Base-by-base conservation (phyloP, 2,329 filamentous ascomycete genomes). In the Aspergillus spinulosporus region DNA sequence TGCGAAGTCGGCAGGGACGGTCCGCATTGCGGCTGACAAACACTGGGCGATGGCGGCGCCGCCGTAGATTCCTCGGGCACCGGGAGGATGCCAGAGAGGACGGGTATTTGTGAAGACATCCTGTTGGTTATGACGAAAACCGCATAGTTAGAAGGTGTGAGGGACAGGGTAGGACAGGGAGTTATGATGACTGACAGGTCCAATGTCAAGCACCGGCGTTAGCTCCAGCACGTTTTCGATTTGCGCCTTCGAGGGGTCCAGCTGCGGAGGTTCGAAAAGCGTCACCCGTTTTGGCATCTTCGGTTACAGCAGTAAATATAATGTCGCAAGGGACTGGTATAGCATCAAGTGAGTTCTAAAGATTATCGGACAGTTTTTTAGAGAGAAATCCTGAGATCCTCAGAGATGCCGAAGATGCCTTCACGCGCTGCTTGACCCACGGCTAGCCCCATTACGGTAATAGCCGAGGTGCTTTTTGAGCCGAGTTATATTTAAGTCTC, bases 21-120 rank as follows among this genome's bases (percentile, higher is more conserved):
- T 99, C 69, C 86, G 85, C 74, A 96, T 92, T 26, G 91, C 94
- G 1, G 94, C 91, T 45, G 89, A 84, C 28, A 97, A 87, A 68
- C 84, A 92, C 80, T 97, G 93, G 47, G 93, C 92, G 65, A 99
- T 97, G 37, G 95, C 92, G 55, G 89, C 87, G 62, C 92, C 92
- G 71, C 94, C 94, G 69, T 91, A 99, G 74, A 99, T 92, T 58
- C 94, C 94, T 52, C 94, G 86, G 2, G 94, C 94, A 15, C 91
- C 92, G 0, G 90, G 88, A 0, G 94, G 94, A 66, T 95, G 92
- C 92, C 92, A 97, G 59, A 94, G 82, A 21, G 88, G 88, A 37
- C 92, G 88, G 2, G 92, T 90, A 73, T 99, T 99, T 54, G 94
- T 97, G 79, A 94, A 99, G 64, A 97, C 87, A 72, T 96, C 89